Base-by-base conservation (phyloP, 257 asterid genomes). In the Fraxinus cuspidata region DNA sequence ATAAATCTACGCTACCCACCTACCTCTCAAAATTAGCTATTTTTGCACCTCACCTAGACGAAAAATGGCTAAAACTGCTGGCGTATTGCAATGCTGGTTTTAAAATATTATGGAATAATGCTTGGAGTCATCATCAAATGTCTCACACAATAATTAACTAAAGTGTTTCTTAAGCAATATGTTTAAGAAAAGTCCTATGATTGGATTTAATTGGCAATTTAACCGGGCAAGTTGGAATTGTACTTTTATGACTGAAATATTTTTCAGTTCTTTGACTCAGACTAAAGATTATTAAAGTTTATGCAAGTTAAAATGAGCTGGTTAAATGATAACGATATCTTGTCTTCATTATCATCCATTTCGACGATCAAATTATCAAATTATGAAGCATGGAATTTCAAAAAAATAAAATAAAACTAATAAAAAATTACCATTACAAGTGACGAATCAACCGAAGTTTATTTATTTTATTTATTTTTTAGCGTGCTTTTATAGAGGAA, bases 51-150 rank as follows among this genome's bases (percentile, higher is more conserved):
- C 8, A 53, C 0, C 64, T 53, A 5, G 64, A 53, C 64, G 6
- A 53, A 5, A 53, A 6, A 0, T n/a, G 64, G 11, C 27, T n/a
- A 53, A 53, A 53, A n/a, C 11, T 53, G 27, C 64, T 19, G 64
- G 64, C 27, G 27, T 5, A 5, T 19, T 53, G 12, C 64, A 15
- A 53, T n/a, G 0, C 11, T n/a, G 27, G 27, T 53, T 19, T 16
- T 53, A 53, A 53, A 18, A 16, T 51, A 19, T 40, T 10, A 2
- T 44, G 53, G 18, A 13, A 5, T 23, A 63, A 63, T 25, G 6
- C 6, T 25, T 63, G 69, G 18, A 63, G 69, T 63, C 69, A 63
- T 63, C 69, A 25, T 63, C 69, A 63, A 63, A 63, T 63, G 69
- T 27, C 69, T 63, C 25, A 25, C 19, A 25, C 32, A 25, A 3